Percentiles rank a stretch among this genome's conserved stretches.
These are phyloP conservation scores for Phytophthora ramorum DNA, from an alignment of 352 stramenopile species.

Conservation along the genomic window DNA sequence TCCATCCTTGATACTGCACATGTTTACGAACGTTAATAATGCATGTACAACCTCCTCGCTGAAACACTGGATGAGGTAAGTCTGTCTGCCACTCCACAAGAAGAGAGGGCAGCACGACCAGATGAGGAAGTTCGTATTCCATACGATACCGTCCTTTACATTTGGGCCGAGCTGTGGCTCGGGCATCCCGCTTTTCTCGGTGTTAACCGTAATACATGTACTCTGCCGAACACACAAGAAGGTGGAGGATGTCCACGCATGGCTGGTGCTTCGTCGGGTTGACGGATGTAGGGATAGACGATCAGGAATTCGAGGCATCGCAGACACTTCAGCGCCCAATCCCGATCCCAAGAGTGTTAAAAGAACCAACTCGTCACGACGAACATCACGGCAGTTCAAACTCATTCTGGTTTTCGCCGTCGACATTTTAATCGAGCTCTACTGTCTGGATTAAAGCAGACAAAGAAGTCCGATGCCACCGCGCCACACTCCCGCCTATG, in stretches of 20 bases:
- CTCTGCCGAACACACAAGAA: slow-evolving; percentile 21
- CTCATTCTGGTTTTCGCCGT: slow-evolving; percentile 23
- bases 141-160: background rate
- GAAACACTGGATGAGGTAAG: no score
- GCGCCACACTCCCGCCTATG: background rate
- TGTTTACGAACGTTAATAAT: no score
- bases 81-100: no score
- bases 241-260: slow-evolving; percentile 7
- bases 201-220: no score
- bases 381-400: background rate
- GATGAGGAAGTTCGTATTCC: background rate
- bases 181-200: background rate
- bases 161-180: background rate
- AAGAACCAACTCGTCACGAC: slow-evolving; percentile 13
- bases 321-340: background rate
- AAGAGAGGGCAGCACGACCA: background rate
- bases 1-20: no score
- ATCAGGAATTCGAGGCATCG: slow-evolving; percentile 22
- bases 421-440: background rate
- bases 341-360: slow-evolving; percentile 3
- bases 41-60: no score
- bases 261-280: slow-evolving; percentile 13
- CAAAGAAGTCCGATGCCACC: slow-evolving; percentile 6
- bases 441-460: background rate
- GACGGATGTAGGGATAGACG: slow-evolving; percentile 23